Evolutionary conservation across 75 land plant species (phyloP), one percentile per base, ranked within the genome.

Genomic region (Larix kaempferi): DNA sequence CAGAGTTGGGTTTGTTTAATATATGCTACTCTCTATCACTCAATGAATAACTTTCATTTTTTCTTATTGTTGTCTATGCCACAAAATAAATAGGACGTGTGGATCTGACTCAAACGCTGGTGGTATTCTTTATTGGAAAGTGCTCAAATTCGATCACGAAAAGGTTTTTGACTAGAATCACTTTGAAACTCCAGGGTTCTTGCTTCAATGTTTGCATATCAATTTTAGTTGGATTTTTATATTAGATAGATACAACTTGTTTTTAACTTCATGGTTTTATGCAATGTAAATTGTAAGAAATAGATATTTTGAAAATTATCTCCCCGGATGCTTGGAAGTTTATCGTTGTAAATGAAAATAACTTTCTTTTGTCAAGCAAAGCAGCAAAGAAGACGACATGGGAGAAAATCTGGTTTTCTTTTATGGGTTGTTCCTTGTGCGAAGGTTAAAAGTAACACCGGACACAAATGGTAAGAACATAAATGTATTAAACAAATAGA

Each of bases 341-440:
- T 49, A 49, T 49, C 52, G 8, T 11, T 49, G 52, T 49, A 49
- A 49, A 49, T 49, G 52, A 49, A 8, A 67, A 11, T 21, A 7
- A 66, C 39, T 10, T 39, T 67, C 12, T 21, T 35, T 66, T n/a
- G 37, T 69, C 35, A 4, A 22, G 72, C 22, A n/a, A 14, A 69
- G 11, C 72, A 39, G 72, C 72, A 69, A 69, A 69, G 39, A 44
- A 69, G 52, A 69, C 72, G 52, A 8, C 52, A 11, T 2, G 52
- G 72, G 35, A 69, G 72, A 21, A 69, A 39, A 39, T 41, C 72
- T 21, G 72, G 72, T 2, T 69, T 69, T 25, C 52, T 69, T 41
- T 69, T 69, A 21, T 69, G 72, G 72, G 72, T 69, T 69, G 72
- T 39, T 22, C 72, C 72, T n/a, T 69, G 72, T 69, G 72, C 72